These are phyloP conservation scores for Sesbania bispinosa DNA, from an alignment of 306 rosid species.

Conservation along the genomic window DNA sequence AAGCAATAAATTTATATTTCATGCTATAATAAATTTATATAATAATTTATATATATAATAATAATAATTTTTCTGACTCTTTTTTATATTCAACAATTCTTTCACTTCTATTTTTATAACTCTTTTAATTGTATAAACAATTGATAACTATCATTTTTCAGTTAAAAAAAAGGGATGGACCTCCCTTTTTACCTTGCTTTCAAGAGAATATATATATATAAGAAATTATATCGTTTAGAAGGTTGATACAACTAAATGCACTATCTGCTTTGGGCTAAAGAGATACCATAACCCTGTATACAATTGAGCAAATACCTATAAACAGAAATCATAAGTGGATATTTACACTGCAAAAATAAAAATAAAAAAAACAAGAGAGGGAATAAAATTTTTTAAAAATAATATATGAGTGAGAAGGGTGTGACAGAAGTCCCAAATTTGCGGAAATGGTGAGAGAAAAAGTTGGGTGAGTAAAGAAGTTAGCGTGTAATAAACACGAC, in stretches of 20 bases:
- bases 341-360: background rate
- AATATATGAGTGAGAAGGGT: background rate
- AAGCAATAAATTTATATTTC: too few relatives aligned
- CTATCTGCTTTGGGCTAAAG: background rate
- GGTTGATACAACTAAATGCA: background rate
- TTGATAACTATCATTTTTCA: too few relatives aligned
- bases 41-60: too few relatives aligned
- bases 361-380: background rate
- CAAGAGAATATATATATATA: background rate
- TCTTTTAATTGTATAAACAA: too few relatives aligned
- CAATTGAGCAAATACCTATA: conserved; percentile 23
- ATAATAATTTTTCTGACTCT: too few relatives aligned
- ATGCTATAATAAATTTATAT: too few relatives aligned
- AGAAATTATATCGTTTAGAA: background rate
- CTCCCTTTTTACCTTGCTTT: conserved; percentile 5
- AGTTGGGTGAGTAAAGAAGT: background rate
- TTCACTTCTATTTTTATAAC: too few relatives aligned
- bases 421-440: conserved; percentile 15
- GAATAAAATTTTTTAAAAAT: too few relatives aligned
- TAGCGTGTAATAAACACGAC: conserved; percentile 33
- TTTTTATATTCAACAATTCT: too few relatives aligned
- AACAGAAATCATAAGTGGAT: conserved; percentile 29
- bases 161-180: background rate
- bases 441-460: background rate
- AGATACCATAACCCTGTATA: conserved; percentile 20